Evolutionary conservation across 192 early-diverging fungal species (phyloP), one percentile per base, ranked within the genome.

Genomic region (Coemansia sp.): DNA sequence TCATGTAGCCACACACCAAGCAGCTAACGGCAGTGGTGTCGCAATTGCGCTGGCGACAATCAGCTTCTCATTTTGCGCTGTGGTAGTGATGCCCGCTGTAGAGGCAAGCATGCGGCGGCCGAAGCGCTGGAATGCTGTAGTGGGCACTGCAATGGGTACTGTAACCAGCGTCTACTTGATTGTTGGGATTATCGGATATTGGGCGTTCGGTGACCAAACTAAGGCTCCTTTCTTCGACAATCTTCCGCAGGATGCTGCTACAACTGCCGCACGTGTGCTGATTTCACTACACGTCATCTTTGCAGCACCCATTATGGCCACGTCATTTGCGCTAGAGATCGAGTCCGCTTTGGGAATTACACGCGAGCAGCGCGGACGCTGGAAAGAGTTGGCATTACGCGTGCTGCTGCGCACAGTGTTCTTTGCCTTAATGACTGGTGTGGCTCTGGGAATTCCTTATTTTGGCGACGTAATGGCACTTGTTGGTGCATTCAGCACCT

Each of bases 201-300:
- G 82, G 54, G 79, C 88, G 6, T 94, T 90, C 66, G 93, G 93
- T 64, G 61, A 87, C 63, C 61, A 66, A 25, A 81, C 85, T 22
- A 5, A 67, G 42, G 87, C 84, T 0, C 92, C 92, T 14, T 88
- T 94, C 57, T 84, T 89, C 19, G 64, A 70, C 29, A 90, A 83
- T 70, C 68, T 94, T 23, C 90, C 92, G 29, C 52, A 84, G 25
- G 86, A 85, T 67, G 68, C 66, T 21, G 76, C 78, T 20, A 75
- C 85, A 20, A 87, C 71, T n/a, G 78, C 89, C n/a, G 85, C 87
- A 39, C 84, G 88, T 24, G 69, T 89, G 31, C 80, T 94, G 20
- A 92, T 94, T 57, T 90, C 89, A 6, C 74, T 88, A 51, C 90
- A 94, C 69, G 89, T 94, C n/a, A 81, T 94, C 39, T 76, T 92